Percentiles rank a stretch among this genome's conserved stretches.
phyloP scores from a whole-genome alignment of 345 rosid genomes.

The Dovyalis caffra region DNA sequence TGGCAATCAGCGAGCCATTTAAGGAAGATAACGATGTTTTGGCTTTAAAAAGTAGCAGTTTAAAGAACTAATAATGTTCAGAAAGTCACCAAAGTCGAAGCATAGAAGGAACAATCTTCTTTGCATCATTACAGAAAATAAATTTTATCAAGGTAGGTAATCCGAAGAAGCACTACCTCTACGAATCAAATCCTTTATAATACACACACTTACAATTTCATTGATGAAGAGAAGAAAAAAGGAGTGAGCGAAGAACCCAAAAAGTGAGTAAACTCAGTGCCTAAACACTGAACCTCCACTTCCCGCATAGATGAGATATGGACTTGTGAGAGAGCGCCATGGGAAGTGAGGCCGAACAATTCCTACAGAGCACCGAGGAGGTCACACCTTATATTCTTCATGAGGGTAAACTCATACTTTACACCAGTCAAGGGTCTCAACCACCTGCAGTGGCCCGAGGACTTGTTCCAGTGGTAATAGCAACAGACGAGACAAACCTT shows the following conservation, averaged over 20 bases:
- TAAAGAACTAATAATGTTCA: not conserved
- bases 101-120: slow-evolving; percentile 5
- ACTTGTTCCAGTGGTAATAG: slow-evolving; percentile 38
- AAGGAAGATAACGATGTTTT: not conserved
- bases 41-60: not conserved
- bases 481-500: slow-evolving; percentile 46
- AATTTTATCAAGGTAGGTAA: slow-evolving; percentile 23
- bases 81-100: not conserved
- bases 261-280: slow-evolving; percentile 15
- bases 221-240: slow-evolving; percentile 4
- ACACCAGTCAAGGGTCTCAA: slow-evolving; percentile 28
- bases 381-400: slow-evolving; percentile 2
- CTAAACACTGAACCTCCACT: slow-evolving; percentile 13
- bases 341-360: slow-evolving; percentile 18
- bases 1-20: not conserved
- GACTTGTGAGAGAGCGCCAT: not conserved
- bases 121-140: slow-evolving; percentile 34
- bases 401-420: slow-evolving; percentile 6
- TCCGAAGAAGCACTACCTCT: slow-evolving; percentile 23
- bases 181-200: slow-evolving; percentile 39
- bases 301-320: slow-evolving; percentile 2
- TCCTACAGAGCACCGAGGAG: slow-evolving; percentile 7
- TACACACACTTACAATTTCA: slow-evolving; percentile 36
- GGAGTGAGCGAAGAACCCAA: slow-evolving; percentile 13
- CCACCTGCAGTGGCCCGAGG: slow-evolving; percentile 37